phyloP scores from a whole-genome alignment of 208 protist genomes.

The Phytomonas sp. region DNA sequence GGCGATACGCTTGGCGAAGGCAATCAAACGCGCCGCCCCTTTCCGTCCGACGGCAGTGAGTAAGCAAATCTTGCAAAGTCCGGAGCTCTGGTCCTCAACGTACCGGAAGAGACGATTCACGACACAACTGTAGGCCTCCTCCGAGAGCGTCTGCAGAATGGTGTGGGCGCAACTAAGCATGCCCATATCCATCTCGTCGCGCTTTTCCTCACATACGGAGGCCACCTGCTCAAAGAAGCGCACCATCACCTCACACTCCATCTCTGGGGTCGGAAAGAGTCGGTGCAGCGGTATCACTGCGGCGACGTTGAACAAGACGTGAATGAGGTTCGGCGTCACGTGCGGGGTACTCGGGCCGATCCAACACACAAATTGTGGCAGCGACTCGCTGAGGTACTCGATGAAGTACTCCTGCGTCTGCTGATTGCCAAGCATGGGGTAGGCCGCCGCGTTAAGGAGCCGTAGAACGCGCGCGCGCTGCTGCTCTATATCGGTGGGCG shows the following conservation, averaged over 20 bases:
- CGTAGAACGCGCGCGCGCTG: constrained; percentile 20
- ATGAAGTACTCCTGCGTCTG: constrained; percentile 19
- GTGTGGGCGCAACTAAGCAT: not conserved
- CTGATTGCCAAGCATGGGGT: constrained; percentile 11
- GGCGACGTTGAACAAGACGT: too few relatives aligned
- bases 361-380: constrained; percentile 19
- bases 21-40: constrained; percentile 20
- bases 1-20: constrained; percentile 21
- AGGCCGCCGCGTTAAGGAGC: constrained; percentile 21
- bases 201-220: not conserved
- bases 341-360: constrained; percentile 24
- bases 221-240: constrained; percentile 16
- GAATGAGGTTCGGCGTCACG: constrained; percentile 10
- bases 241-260: constrained; percentile 9
- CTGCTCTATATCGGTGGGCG: constrained; percentile 21
- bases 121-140: constrained; percentile 9
- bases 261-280: constrained; percentile 3
- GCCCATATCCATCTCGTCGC: not conserved
- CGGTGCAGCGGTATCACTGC: not conserved
- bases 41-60: constrained; percentile 24
- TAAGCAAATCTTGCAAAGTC: constrained; percentile 23
- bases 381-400: constrained; percentile 21
- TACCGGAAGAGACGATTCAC: constrained; percentile 9
- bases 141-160: constrained; percentile 12
- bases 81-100: constrained; percentile 20